These are phyloP conservation scores for Diversispora eburnea DNA, from an alignment of 192 early-diverging fungal species.

Conservation along the genomic window DNA sequence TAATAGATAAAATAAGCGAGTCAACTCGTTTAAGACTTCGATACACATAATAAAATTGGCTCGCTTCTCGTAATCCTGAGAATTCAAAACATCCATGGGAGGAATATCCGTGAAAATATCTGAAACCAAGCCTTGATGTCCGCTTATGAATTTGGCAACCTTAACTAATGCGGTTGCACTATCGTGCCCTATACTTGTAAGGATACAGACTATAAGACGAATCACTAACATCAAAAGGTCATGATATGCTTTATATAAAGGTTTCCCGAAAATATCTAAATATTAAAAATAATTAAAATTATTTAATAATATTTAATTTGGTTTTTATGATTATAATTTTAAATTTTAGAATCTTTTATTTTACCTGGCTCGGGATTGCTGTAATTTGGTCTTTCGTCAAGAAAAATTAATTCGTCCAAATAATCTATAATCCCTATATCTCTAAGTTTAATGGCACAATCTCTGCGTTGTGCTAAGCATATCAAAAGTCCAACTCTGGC, in stretches of 20 bases:
- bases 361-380: neutral
- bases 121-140: slow-evolving; percentile 22
- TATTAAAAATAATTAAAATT: neutral
- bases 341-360: no score
- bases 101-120: slow-evolving; percentile 24
- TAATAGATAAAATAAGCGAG: slow-evolving; percentile 18
- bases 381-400: slow-evolving; percentile 58
- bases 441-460: slow-evolving; percentile 74
- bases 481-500: slow-evolving; percentile 78
- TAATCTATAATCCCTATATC: slow-evolving; percentile 77
- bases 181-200: slow-evolving; percentile 18
- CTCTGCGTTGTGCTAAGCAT: slow-evolving; percentile 66
- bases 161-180: neutral
- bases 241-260: slow-evolving; percentile 13
- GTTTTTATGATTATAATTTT: neutral
- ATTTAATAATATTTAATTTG: neutral
- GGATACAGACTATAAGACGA: slow-evolving; percentile 16
- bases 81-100: neutral
- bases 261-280: slow-evolving; percentile 10
- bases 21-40: slow-evolving; percentile 20
- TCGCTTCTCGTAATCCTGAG: neutral
- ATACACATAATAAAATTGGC: neutral
- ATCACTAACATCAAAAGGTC: slow-evolving; percentile 16
- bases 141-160: slow-evolving; percentile 7
- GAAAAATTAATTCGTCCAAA: slow-evolving; percentile 66